Percentiles rank a stretch among this genome's conserved stretches.
phyloP scores from a whole-genome alignment of 441 rosid genomes.

The Corymbia calophylla region DNA sequence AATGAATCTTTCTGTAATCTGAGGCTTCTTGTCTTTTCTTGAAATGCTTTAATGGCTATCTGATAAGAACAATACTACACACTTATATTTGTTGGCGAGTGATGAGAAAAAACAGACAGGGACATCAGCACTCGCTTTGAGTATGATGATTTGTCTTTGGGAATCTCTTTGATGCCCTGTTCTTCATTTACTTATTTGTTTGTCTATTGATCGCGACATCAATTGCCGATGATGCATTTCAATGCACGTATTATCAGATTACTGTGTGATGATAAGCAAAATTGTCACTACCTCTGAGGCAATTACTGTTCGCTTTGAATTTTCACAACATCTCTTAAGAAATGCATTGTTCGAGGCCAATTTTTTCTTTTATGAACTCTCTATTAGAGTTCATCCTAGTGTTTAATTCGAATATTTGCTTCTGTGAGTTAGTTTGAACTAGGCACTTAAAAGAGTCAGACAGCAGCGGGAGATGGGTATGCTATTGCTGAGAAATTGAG shows the following conservation, averaged over 20 bases:
- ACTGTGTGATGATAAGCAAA: background rate
- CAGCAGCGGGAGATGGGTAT: background rate
- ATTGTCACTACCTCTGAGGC: slow-evolving; percentile 24
- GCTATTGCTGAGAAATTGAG: background rate
- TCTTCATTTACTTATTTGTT: background rate
- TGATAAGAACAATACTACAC: background rate
- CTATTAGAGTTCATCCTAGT: background rate
- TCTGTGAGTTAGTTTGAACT: background rate
- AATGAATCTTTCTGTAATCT: background rate
- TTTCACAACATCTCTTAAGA: background rate
- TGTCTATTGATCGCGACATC: background rate
- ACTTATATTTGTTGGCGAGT: background rate
- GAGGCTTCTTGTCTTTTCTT: background rate
- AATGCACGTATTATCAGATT: slow-evolving; percentile 16
- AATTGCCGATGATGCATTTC: slow-evolving; percentile 21
- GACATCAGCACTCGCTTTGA: background rate
- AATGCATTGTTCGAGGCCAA: background rate
- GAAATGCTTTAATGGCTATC: background rate
- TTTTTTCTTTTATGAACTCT: background rate
- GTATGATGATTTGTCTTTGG: background rate
- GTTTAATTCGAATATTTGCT: background rate
- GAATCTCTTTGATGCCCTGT: background rate
- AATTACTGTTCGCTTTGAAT: background rate
- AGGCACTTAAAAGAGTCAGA: background rate
- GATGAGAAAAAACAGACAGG: background rate